Evolutionary conservation across 2,329 filamentous ascomycete genomes (phyloP).

Genomic region (Fonsecaea multimorphosa): DNA sequence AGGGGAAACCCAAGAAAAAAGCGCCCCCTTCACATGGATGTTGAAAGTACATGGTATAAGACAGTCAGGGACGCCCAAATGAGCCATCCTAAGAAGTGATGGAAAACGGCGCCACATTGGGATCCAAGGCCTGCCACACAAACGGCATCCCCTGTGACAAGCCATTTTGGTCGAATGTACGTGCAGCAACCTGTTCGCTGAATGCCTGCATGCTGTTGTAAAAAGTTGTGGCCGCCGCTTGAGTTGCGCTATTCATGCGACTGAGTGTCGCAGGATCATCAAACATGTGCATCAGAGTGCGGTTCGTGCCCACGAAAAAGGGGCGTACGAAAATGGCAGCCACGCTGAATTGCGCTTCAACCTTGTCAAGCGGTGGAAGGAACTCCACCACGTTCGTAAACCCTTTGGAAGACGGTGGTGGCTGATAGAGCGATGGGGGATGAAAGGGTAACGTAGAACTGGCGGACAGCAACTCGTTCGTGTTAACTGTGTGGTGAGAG

Average conservation of each 20-base stretch:
- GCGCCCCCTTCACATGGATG: not conserved
- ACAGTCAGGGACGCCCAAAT: not conserved
- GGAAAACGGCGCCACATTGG: conserved; percentile 25
- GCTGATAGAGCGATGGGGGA: conserved; percentile 16
- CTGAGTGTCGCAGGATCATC: conserved; percentile 13
- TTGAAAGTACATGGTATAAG: not conserved
- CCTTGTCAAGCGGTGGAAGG: conserved; percentile 16
- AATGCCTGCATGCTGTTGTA: conserved; percentile 20
- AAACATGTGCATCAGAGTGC: conserved; percentile 27
- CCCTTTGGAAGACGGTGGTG: conserved; percentile 20
- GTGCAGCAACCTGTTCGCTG: conserved; percentile 20
- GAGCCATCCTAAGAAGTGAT: conserved; percentile 18
- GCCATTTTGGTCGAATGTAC: conserved; percentile 16
- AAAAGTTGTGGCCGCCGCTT: conserved; percentile 16
- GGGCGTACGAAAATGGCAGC: conserved; percentile 18
- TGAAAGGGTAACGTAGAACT: conserved; percentile 25
- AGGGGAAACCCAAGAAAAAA: not conserved
- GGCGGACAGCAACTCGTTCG: conserved; percentile 19
- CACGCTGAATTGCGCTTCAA: conserved; percentile 15
- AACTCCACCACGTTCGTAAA: conserved; percentile 16
- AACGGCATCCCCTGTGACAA: conserved; percentile 25
- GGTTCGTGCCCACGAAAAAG: conserved; percentile 19
- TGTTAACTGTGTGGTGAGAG: conserved; percentile 25
- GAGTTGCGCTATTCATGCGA: conserved; percentile 21
- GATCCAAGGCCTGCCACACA: conserved; percentile 26